Percentiles rank a stretch among this genome's conserved stretches.
Conservation (phyloP, 177 flowering plant species). For the Tripterygium wilfordii region DNA sequence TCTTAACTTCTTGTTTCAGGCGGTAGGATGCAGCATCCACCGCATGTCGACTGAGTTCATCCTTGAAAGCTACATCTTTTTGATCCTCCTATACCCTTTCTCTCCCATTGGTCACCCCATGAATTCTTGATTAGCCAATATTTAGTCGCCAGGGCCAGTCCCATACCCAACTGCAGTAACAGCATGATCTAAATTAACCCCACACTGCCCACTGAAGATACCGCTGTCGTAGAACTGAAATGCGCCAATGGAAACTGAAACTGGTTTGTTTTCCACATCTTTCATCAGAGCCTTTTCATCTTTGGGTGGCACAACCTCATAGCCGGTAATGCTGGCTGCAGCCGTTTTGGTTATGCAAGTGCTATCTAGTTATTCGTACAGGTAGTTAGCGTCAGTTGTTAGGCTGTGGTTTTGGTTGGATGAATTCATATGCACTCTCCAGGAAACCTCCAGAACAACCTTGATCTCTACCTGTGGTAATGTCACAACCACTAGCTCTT, state of each 20-base stretch:
- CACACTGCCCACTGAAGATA: not conserved
- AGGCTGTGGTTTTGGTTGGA: conserved; percentile 25
- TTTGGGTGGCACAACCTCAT: not conserved
- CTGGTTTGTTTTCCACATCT: not conserved
- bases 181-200: not conserved
- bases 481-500: conserved; percentile 39
- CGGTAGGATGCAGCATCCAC: no score
- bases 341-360: conserved; percentile 17
- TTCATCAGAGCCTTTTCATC: not conserved
- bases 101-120: not conserved
- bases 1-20: no score
- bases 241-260: not conserved
- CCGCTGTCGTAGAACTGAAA: not conserved
- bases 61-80: no score
- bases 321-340: not conserved
- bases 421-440: conserved; percentile 31
- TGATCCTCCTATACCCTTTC: not conserved
- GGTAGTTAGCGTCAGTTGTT: conserved; percentile 26
- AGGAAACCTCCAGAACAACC: conserved; percentile 34
- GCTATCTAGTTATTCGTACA: conserved; percentile 22
- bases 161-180: conserved; percentile 20
- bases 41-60: no score
- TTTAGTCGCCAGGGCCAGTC: not conserved
- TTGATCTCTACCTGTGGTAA: conserved; percentile 12
- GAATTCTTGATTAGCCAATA: not conserved